Percentiles rank a stretch among this genome's conserved stretches.
These are phyloP conservation scores for Talaromyces nanjingensis DNA, from an alignment of 495 filamentous ascomycete genomes.

Conservation along the genomic window DNA sequence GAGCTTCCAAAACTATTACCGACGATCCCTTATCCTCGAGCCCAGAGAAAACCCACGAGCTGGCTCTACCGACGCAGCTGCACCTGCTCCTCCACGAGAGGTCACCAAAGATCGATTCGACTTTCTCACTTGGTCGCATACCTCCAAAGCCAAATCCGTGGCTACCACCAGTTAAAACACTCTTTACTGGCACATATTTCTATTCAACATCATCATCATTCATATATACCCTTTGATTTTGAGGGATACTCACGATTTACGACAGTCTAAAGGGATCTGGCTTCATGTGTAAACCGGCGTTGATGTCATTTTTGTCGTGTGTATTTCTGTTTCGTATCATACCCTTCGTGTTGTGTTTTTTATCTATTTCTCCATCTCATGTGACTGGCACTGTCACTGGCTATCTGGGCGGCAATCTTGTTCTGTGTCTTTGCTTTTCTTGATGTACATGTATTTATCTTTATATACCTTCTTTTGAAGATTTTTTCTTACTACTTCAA, in stretches of 20 bases:
- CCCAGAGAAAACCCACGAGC: constrained; percentile 53
- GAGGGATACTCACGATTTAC: constrained; percentile 2
- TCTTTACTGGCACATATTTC: constrained; percentile 3
- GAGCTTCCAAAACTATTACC: constrained; percentile 73
- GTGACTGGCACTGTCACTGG: not conserved
- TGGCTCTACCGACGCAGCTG: constrained; percentile 25
- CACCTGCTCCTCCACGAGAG: constrained; percentile 46
- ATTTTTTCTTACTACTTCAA: not conserved
- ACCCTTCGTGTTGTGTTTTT: constrained; percentile 4
- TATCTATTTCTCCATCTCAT: not conserved
- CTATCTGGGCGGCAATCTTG: not conserved
- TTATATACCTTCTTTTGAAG: not conserved
- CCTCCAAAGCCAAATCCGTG: constrained; percentile 41
- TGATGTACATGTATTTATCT: not conserved
- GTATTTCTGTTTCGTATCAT: not conserved
- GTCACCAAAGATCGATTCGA: constrained; percentile 49
- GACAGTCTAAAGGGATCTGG: not conserved
- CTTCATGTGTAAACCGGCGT: not conserved
- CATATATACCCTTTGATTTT: not conserved
- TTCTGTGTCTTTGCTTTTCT: not conserved
- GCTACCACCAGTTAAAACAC: constrained; percentile 34
- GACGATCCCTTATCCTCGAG: constrained; percentile 82
- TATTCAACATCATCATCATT: not conserved
- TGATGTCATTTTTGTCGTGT: not conserved
- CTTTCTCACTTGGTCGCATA: constrained; percentile 48